These are phyloP conservation scores for Aspergillus awamori DNA, from an alignment of 2,329 filamentous ascomycete genomes.

Conservation along the genomic window DNA sequence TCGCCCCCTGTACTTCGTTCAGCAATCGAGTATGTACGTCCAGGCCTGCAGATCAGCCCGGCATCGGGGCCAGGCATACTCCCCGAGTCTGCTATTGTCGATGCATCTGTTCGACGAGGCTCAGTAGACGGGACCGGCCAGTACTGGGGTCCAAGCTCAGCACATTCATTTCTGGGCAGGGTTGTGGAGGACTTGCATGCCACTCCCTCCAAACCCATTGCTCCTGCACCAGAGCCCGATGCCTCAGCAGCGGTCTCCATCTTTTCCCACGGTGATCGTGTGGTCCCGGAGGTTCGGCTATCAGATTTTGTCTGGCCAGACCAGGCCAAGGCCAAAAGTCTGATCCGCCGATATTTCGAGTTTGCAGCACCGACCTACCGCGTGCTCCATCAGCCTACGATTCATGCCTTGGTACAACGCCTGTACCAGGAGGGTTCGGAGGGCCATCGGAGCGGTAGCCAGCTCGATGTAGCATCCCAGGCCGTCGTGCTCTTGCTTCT, in stretches of 20 bases:
- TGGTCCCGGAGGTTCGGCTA: conserved; percentile 13
- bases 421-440: conserved; percentile 13
- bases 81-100: background rate
- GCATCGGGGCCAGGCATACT: background rate
- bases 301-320: conserved; percentile 24
- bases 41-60: background rate
- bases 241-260: conserved; percentile 15
- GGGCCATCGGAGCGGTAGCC: background rate
- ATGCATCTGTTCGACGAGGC: background rate
- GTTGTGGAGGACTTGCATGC: conserved; percentile 23
- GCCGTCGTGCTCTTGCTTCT: conserved; percentile 25
- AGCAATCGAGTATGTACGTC: background rate
- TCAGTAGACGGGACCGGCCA: conserved; percentile 21
- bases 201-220: conserved; percentile 14
- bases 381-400: conserved; percentile 26
- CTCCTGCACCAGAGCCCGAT: background rate
- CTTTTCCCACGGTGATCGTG: conserved; percentile 26
- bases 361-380: conserved; percentile 30
- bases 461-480: conserved; percentile 10
- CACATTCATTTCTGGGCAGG: conserved; percentile 28
- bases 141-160: conserved; percentile 29
- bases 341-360: conserved; percentile 29
- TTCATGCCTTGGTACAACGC: conserved; percentile 17
- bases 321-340: conserved; percentile 10
- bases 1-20: background rate